Base-by-base conservation (phyloP, 2,329 filamentous ascomycete species). In the Beauveria pseudobassiana region DNA sequence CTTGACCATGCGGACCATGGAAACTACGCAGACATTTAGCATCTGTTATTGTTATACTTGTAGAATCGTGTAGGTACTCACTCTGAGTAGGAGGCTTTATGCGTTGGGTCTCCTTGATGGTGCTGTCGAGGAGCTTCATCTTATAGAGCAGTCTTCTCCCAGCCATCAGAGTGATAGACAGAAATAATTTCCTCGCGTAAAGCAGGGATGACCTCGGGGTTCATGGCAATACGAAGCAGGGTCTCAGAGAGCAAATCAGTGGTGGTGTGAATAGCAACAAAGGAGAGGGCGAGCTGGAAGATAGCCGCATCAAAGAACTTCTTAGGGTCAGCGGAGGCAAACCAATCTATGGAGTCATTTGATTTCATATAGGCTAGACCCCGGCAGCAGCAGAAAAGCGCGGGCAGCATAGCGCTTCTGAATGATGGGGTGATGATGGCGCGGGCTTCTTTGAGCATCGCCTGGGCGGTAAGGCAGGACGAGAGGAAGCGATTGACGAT, bases 261-360 rank as follows among this genome's bases (percentile, higher is more conserved):
- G 0, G 82, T 83, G 0, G 82, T 84, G 68, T 84, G 82, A 34
- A 84, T 82, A 3, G 80, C 78, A 1, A 80, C 82, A 48, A 82
- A 76, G 0, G 75, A 73, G 22, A 73, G 68, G 2, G 30, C n/a
- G 2, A 70, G 52, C 34, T 70, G 69, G 0, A 59, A 53, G 4
- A 48, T 42, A 16, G 63, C 65, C 2, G 64, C 56, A 22, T 70
- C 63, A 3, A 65, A 65, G 1, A 12, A 10, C 1, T 18, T 7
- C 12, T 65, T 62, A 1, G 63, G 61, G 9, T 80, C 80, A 49
- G 75, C 73, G n/a, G 74, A 72, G 62, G 84, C 82, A 59, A 77
- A 74, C 83, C 83, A 86, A 9, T 78, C 82, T 34, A 85, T 71
- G 62, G 80, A 81, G 70, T 84, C 82, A 28, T 65, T 64, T 34